phyloP scores from a whole-genome alignment of 1,139 yeast genomes.

The Yamadazyma diddensiae region DNA sequence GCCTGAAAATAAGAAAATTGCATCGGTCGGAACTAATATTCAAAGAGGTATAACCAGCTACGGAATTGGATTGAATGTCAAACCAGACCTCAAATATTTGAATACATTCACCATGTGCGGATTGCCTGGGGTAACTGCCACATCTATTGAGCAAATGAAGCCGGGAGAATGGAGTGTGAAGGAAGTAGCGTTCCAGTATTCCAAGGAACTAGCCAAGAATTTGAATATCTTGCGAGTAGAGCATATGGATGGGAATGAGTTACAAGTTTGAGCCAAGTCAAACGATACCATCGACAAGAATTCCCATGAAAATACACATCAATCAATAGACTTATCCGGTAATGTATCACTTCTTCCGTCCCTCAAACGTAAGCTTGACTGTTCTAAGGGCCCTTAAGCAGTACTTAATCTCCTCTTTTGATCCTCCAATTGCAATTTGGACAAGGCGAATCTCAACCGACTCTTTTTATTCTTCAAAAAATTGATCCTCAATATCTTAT shows the following conservation, averaged over 20 bases:
- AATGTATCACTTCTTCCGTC: too few relatives aligned
- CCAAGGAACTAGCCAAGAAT: constrained; percentile 48
- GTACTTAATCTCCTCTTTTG: constrained; percentile 19
- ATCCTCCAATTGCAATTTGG: constrained; percentile 20
- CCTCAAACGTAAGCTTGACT: background rate
- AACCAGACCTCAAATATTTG: constrained; percentile 69
- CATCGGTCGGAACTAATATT: constrained; percentile 87
- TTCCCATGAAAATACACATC: too few relatives aligned
- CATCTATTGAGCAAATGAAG: constrained; percentile 28
- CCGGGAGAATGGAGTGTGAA: constrained; percentile 27
- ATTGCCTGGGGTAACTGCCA: constrained; percentile 52
- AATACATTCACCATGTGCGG: constrained; percentile 86
- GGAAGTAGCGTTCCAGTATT: constrained; percentile 51
- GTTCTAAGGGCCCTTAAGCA: background rate
- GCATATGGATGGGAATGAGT: constrained; percentile 33
- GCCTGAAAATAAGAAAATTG: constrained; percentile 57
- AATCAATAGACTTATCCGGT: too few relatives aligned
- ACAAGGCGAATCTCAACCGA: constrained; percentile 35
- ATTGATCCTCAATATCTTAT: constrained; percentile 28
- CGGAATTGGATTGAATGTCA: constrained; percentile 81
- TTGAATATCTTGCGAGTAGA: constrained; percentile 49
- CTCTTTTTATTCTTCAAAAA: constrained; percentile 37
- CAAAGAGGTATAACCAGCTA: constrained; percentile 84
- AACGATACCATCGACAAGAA: too few relatives aligned
- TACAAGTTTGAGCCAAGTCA: too few relatives aligned